phyloP scores from a whole-genome alignment of 441 rosid genomes.

The Gossypium trilobum region DNA sequence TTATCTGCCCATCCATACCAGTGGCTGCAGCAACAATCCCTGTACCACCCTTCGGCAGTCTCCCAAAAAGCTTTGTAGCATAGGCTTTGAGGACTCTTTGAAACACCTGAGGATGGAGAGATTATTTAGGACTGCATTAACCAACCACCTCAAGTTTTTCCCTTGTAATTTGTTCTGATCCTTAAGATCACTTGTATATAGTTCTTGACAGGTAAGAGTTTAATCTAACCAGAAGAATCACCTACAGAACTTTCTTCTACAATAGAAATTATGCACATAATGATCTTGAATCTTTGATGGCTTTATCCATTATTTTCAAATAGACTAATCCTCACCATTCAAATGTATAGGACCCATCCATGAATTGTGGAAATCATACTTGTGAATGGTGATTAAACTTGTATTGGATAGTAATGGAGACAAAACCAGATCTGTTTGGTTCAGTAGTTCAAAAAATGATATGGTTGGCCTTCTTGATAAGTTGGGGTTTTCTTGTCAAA shows the following conservation, averaged over 20 bases:
- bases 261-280: neutral
- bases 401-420: neutral
- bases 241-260: neutral
- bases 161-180: neutral
- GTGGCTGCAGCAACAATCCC: conserved; percentile 99
- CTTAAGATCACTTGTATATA: neutral
- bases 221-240: neutral
- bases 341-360: neutral
- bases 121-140: neutral
- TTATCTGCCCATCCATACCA: conserved; percentile 94
- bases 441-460: neutral
- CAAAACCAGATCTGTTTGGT: neutral
- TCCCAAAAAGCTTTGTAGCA: conserved; percentile 73
- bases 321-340: neutral
- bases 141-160: neutral
- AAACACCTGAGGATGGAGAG: conserved; percentile 55
- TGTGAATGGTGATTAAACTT: neutral
- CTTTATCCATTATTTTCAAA: neutral
- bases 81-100: conserved; percentile 93
- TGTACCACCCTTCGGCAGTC: conserved; percentile 88
- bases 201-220: neutral
- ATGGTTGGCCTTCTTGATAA: conserved; percentile 5
- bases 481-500: neutral
- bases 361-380: neutral
- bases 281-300: neutral